A percentile compares a stretch with the other conserved stretches of the same genome.
phyloP scores from a whole-genome alignment of 148 eudicot genomes.

The Dysphania ambrosioides region DNA sequence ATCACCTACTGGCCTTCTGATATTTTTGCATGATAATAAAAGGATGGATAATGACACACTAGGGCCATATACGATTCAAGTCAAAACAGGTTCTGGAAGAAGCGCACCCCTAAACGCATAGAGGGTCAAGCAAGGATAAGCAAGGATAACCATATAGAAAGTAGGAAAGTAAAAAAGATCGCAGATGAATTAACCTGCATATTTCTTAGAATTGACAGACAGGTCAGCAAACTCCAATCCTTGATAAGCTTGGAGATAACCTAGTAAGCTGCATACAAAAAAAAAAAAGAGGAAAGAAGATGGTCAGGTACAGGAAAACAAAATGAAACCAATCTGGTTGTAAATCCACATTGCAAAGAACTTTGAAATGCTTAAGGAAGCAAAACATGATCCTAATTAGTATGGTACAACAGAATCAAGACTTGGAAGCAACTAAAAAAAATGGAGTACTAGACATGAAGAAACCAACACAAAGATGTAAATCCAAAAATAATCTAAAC shows the following conservation, averaged over 20 bases:
- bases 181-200: conserved; percentile 28
- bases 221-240: conserved; percentile 1
- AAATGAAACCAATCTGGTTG: too few relatives aligned
- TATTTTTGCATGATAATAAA: not conserved
- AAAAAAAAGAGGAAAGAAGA: not conserved
- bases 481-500: too few relatives aligned
- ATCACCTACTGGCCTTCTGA: not conserved
- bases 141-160: not conserved
- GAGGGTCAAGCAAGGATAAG: not conserved
- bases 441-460: too few relatives aligned
- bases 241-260: not conserved
- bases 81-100: not conserved
- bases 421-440: too few relatives aligned
- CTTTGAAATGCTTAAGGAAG: too few relatives aligned
- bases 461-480: too few relatives aligned
- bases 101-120: not conserved
- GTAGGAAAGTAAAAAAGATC: not conserved
- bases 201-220: conserved; percentile 14
- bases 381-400: too few relatives aligned
- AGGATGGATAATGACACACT: not conserved
- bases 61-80: not conserved
- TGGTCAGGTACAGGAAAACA: not conserved
- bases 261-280: conserved; percentile 15
- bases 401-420: too few relatives aligned
- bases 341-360: too few relatives aligned